Conservation (phyloP, 1,284 basidiomycete species). For the Termitomyces sp. region DNA sequence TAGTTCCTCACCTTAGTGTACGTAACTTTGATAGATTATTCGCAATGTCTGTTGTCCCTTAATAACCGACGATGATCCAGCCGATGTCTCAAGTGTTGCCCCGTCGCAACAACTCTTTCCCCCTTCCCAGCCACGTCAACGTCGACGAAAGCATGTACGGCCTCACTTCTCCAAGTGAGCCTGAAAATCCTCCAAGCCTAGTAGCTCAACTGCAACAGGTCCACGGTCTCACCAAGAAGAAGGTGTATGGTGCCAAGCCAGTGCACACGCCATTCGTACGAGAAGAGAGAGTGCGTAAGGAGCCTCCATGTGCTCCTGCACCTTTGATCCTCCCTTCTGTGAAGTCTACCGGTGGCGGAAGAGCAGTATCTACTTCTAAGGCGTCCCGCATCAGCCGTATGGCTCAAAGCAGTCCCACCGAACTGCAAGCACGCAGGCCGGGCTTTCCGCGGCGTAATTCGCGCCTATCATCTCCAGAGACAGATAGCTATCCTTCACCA, state of each 20-base stretch:
- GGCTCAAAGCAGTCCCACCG: slow-evolving; percentile 30
- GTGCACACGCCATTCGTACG: slow-evolving; percentile 46
- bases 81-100: slow-evolving; percentile 16
- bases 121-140: slow-evolving; percentile 13
- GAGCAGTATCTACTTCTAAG: slow-evolving; percentile 26
- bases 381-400: slow-evolving; percentile 29
- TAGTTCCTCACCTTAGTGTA: slow-evolving; percentile 19
- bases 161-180: slow-evolving; percentile 4
- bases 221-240: slow-evolving; percentile 60
- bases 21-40: slow-evolving; percentile 20
- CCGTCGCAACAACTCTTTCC: slow-evolving; percentile 28
- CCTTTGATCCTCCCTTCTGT: slow-evolving; percentile 18
- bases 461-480: slow-evolving; percentile 27
- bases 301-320: slow-evolving; percentile 22
- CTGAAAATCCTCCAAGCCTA: slow-evolving; percentile 34
- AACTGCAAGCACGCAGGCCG: slow-evolving; percentile 25
- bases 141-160: slow-evolving; percentile 9
- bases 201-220: slow-evolving; percentile 52
- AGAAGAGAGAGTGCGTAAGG: slow-evolving; percentile 34
- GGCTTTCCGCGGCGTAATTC: slow-evolving; percentile 26
- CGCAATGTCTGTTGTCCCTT: slow-evolving; percentile 12
- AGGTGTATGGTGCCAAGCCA: slow-evolving; percentile 49
- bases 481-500: slow-evolving; percentile 19
- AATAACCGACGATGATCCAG: slow-evolving; percentile 12
- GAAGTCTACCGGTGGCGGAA: slow-evolving; percentile 23